These are phyloP conservation scores for Gossypium lobatum DNA, from an alignment of 441 rosid species.

Conservation along the genomic window DNA sequence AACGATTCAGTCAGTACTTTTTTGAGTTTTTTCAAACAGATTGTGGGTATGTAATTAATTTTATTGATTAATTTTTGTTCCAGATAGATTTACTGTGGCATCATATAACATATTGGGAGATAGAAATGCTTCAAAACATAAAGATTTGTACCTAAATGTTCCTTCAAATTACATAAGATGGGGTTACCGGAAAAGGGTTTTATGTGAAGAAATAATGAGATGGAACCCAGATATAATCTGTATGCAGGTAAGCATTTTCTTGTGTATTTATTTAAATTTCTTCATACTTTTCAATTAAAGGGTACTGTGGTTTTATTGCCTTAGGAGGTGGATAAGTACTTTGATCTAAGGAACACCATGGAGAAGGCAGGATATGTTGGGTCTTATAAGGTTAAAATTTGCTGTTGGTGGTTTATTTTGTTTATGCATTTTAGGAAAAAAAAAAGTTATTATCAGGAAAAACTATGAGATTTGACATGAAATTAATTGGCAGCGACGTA, in stretches of 20 bases:
- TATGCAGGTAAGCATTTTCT: constrained; percentile 43
- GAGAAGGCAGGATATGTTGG: constrained; percentile 63
- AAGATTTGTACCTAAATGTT: constrained; percentile 50
- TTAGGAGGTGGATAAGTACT: constrained; percentile 78
- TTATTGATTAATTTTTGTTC: constrained; percentile 1
- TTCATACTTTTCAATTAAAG: constrained; percentile 11
- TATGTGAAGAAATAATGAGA: constrained; percentile 49
- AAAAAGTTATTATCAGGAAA: neutral
- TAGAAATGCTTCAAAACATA: constrained; percentile 53
- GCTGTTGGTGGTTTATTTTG: neutral
- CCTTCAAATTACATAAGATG: constrained; percentile 48
- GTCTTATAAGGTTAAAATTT: constrained; percentile 50
- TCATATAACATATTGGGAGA: constrained; percentile 74
- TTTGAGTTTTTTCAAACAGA: neutral
- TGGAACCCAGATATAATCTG: constrained; percentile 66
- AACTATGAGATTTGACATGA: neutral
- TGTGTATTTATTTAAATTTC: neutral
- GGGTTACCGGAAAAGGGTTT: constrained; percentile 55
- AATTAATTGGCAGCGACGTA: constrained; percentile 56
- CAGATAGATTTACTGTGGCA: constrained; percentile 53
- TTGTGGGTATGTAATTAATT: neutral
- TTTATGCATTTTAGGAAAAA: constrained; percentile 9
- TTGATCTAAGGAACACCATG: constrained; percentile 42
- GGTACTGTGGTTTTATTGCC: constrained; percentile 11
- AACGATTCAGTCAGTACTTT: neutral